Conservation (phyloP, 768 basidiomycete genomes). For the Psilocybe tampanensis region DNA sequence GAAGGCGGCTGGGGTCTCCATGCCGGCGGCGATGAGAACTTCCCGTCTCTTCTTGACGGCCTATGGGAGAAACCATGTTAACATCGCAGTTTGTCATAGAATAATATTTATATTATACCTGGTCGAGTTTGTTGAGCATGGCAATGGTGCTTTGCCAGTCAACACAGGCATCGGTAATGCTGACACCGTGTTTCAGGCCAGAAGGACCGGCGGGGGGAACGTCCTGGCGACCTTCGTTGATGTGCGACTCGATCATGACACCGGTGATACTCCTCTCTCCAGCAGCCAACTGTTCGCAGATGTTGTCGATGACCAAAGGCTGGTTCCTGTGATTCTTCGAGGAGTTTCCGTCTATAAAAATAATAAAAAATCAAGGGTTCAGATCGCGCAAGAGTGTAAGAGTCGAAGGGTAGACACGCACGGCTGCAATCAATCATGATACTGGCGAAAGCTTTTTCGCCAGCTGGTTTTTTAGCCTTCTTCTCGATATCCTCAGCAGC, state of each 20-base stretch:
- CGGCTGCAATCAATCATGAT: slow-evolving; percentile 91
- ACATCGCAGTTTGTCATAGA: background rate
- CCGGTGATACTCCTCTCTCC: slow-evolving; percentile 82
- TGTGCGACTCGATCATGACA: slow-evolving; percentile 96
- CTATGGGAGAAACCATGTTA: slow-evolving; percentile 15
- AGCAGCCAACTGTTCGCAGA: slow-evolving; percentile 72
- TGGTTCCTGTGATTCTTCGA: slow-evolving; percentile 95
- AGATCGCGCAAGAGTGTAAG: slow-evolving; percentile 4
- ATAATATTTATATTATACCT: slow-evolving; percentile 34
- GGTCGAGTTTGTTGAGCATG: slow-evolving; percentile 76
- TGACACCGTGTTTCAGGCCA: slow-evolving; percentile 76
- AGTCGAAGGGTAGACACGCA: slow-evolving; percentile 33
- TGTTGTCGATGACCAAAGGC: slow-evolving; percentile 72
- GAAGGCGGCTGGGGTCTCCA: slow-evolving; percentile 39
- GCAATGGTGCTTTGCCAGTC: slow-evolving; percentile 78
- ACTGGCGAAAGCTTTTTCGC: slow-evolving; percentile 48
- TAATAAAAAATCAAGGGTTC: background rate
- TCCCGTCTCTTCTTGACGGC: slow-evolving; percentile 52
- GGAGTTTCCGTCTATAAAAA: slow-evolving; percentile 83
- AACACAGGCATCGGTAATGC: slow-evolving; percentile 92
- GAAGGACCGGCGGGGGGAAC: slow-evolving; percentile 74
- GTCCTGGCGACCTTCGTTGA: slow-evolving; percentile 90
- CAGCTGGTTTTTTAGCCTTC: slow-evolving; percentile 39
- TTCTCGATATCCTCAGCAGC: slow-evolving; percentile 68
- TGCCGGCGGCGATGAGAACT: slow-evolving; percentile 38